Evolutionary conservation across 2,329 filamentous ascomycete species (phyloP).

Genomic region (Claviceps citrina): DNA sequence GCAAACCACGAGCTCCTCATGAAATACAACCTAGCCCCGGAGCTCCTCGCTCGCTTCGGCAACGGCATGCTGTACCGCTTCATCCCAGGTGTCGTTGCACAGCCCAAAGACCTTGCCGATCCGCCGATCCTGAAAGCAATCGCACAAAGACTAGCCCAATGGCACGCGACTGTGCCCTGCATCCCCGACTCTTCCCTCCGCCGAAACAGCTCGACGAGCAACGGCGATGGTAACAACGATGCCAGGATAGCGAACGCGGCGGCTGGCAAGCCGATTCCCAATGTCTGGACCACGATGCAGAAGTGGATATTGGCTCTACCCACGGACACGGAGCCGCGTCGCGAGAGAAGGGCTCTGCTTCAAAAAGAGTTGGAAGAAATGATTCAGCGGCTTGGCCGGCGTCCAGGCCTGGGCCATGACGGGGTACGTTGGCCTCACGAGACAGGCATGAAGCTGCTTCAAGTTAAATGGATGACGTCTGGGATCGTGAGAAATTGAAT

Average conservation of each 20-base stretch:
- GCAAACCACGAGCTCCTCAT: conserved; percentile 77
- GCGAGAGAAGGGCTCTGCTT: conserved; percentile 48
- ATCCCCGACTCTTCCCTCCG: conserved; percentile 22
- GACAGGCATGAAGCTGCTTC: too few species aligned
- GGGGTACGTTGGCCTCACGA: conserved; percentile 48
- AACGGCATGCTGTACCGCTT: conserved; percentile 94
- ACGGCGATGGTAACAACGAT: conserved; percentile 20
- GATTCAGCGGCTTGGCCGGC: conserved; percentile 55
- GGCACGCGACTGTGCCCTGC: conserved; percentile 65
- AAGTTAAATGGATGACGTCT: too few species aligned
- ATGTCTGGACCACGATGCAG: conserved; percentile 88
- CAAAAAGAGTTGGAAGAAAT: conserved; percentile 61
- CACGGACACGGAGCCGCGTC: conserved; percentile 52
- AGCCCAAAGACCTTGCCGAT: conserved; percentile 62
- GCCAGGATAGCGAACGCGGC: conserved; percentile 35
- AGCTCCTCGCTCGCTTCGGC: conserved; percentile 78
- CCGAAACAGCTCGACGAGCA: conserved; percentile 22
- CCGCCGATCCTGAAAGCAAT: conserved; percentile 68
- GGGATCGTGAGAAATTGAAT: too few species aligned
- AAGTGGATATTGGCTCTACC: conserved; percentile 88
- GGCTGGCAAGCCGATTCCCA: conserved; percentile 59
- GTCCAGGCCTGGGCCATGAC: conserved; percentile 59
- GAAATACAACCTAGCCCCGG: conserved; percentile 66
- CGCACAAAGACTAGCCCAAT: conserved; percentile 72
- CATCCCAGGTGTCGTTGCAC: conserved; percentile 66